Conservation (phyloP, 2,329 filamentous ascomycete genomes). For the Chaetomiaceae sp. region DNA sequence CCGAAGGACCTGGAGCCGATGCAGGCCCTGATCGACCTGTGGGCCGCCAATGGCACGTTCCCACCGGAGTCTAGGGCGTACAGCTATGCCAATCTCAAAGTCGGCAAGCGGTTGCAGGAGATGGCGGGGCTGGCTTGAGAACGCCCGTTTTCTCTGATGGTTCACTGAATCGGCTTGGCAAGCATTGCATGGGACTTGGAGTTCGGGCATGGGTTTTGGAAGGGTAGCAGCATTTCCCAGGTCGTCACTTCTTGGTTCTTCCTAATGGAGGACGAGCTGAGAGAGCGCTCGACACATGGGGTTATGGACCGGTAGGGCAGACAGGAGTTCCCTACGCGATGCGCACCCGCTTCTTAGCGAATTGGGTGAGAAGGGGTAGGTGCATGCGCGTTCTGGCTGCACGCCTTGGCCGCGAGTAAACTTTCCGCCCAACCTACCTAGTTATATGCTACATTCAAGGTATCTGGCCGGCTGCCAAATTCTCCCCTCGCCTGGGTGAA, state of each 20-base stretch:
- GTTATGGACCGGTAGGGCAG: too few species aligned
- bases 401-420: too few species aligned
- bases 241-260: background rate
- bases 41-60: constrained; percentile 69
- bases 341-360: too few species aligned
- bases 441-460: too few species aligned
- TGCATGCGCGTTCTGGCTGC: too few species aligned
- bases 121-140: constrained; percentile 25
- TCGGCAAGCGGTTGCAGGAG: constrained; percentile 36
- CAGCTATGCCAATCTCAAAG: constrained; percentile 43
- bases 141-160: background rate
- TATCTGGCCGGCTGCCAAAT: too few species aligned
- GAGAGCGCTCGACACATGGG: too few species aligned
- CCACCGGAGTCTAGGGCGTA: constrained; percentile 55
- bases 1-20: constrained; percentile 77
- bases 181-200: constrained; percentile 18
- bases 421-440: too few species aligned
- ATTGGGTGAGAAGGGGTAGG: too few species aligned
- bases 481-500: too few species aligned
- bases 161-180: background rate
- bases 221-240: background rate
- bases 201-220: constrained; percentile 9
- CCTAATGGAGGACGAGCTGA: background rate
- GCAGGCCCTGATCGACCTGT: constrained; percentile 74
- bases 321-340: too few species aligned